These are phyloP conservation scores for Raphanus raphanistrum DNA, from an alignment of 345 rosid species.

Conservation along the genomic window DNA sequence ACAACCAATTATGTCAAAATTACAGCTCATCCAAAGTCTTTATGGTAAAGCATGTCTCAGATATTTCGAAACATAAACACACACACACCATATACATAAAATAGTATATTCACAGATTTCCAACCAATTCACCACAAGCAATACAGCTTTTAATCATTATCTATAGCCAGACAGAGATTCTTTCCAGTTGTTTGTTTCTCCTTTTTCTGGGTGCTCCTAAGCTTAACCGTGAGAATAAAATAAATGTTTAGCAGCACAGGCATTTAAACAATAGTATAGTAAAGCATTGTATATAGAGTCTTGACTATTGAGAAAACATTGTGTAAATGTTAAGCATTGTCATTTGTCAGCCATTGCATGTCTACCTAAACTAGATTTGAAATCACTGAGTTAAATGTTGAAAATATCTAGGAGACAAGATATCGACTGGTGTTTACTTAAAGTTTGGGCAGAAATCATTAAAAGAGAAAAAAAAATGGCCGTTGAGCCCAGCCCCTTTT, in stretches of 20 bases:
- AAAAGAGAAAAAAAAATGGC: neutral
- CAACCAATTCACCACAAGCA: constrained; percentile 26
- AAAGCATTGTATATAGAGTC: neutral
- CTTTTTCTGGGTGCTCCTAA: neutral
- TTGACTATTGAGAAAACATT: neutral
- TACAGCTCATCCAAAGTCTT: constrained; percentile 37
- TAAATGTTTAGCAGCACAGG: neutral
- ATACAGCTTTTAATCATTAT: constrained; percentile 30
- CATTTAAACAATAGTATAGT: neutral
- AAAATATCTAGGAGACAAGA: constrained; percentile 29
- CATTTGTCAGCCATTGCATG: constrained; percentile 4
- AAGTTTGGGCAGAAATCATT: constrained; percentile 15
- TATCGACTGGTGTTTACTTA: constrained; percentile 30
- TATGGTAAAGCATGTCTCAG: constrained; percentile 38
- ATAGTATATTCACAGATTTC: constrained; percentile 18
- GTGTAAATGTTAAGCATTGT: constrained; percentile 11
- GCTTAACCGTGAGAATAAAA: neutral
- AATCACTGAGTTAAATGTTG: constrained; percentile 1
- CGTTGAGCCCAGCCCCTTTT: neutral
- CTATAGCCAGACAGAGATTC: constrained; percentile 28
- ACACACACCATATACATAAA: neutral
- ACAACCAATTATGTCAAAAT: constrained; percentile 20
- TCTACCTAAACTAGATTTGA: neutral
- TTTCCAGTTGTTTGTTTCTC: constrained; percentile 8
- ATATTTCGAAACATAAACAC: constrained; percentile 20